Base-by-base conservation (phyloP, 192 early-diverging fungal genomes). In the Oehlia diaphana region DNA sequence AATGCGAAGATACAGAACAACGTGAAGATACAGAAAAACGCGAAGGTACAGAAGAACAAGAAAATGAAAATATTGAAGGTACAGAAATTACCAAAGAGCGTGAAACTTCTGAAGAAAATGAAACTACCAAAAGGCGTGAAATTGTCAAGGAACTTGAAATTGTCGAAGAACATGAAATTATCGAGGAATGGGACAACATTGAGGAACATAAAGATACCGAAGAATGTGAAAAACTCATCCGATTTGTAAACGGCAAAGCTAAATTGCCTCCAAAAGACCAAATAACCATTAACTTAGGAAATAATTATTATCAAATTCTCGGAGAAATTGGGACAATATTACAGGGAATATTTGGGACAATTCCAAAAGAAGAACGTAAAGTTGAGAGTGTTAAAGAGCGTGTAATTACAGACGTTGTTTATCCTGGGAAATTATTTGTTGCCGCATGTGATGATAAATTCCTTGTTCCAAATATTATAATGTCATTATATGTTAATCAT, bases 381-480 rank as follows among this genome's bases (percentile, higher is more conserved):
- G 28, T 64, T n/a, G 10, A 14, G 14, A 35, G 6, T 23, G 3
- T 23, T 42, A 21, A 61, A 26, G 63, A 77, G 53, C 53, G 9
- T 0, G 47, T 77, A 16, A 6, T 67, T 21, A 35, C 74, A 9
- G 75, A 81, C 39, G 33, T 77, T 6, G 74, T 77, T 37, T n/a
- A 70, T 21, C 33, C 71, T 23, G 74, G 74, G 3, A 31, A 77
- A 64, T 67, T 81, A 19, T 81, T 77, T 31, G 65, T 81, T 16
- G 80, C 80, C 1, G 37, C 76, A 42, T 81, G 80, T 49, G n/a
- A 63, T 62, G 76, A 77, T n/a, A 62, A 81, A 62, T 28, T 28
- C 39, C 75, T 28, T n/a, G 53, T 81, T 9, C 74, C 74, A 61
- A 81, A 81, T 42, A 76, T 76, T n/a, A 76, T 81, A 6, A 70